These are phyloP conservation scores for Monosporascus sp. DNA, from an alignment of 2,329 filamentous ascomycete species.

Conservation along the genomic window DNA sequence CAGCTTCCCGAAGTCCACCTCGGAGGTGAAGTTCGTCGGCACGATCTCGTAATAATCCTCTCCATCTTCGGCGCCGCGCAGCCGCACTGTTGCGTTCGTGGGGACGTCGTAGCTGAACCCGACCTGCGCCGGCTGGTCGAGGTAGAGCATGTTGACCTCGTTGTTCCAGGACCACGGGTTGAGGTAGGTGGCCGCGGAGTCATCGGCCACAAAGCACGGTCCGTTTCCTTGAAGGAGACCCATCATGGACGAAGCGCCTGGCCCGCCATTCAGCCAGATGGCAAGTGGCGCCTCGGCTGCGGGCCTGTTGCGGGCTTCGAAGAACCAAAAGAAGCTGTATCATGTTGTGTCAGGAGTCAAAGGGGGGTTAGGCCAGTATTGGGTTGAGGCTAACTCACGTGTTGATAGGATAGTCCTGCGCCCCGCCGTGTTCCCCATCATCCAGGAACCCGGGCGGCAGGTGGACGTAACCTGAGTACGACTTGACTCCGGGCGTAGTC, in stretches of 20 bases:
- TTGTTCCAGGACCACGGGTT: constrained; percentile 63
- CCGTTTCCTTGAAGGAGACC: constrained; percentile 46
- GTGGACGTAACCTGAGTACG: background rate
- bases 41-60: background rate
- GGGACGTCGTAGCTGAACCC: constrained; percentile 60
- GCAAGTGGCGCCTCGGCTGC: constrained; percentile 35
- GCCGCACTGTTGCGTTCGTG: constrained; percentile 48
- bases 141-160: constrained; percentile 43
- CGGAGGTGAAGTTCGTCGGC: background rate
- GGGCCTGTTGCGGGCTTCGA: constrained; percentile 34
- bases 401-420: background rate
- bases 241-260: constrained; percentile 59
- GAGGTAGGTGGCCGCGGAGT: constrained; percentile 49
- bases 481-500: constrained; percentile 9
- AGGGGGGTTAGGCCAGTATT: background rate
- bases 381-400: background rate
- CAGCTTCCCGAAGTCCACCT: background rate
- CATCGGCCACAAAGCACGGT: constrained; percentile 19
- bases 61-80: constrained; percentile 30
- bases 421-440: background rate
- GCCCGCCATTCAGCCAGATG: constrained; percentile 64
- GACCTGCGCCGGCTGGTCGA: constrained; percentile 60
- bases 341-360: background rate
- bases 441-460: background rate
- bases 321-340: constrained; percentile 46